Base-by-base conservation (phyloP, 257 asterid genomes). In the Nicotiana tabacum region DNA sequence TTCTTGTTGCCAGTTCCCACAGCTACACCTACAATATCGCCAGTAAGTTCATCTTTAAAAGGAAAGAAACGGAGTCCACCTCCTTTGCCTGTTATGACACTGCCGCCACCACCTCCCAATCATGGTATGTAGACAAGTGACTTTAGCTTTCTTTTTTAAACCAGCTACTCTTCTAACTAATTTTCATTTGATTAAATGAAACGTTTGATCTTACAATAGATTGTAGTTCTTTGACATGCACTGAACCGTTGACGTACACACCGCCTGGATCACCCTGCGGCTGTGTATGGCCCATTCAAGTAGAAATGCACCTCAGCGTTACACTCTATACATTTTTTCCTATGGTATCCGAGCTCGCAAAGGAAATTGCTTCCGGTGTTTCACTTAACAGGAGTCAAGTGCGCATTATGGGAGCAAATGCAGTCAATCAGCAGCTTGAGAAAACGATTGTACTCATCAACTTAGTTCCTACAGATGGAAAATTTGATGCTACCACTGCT, bases 81-180 rank as follows among this genome's bases (percentile, higher is more conserved):
- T 70, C 92, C 94, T 61, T 85, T 90, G 60, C 93, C 93, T 81
- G 84, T 86, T 78, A 81, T 93, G 83, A 69, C 88, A 84, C 87
- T 91, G n/a, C 97, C 98, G 46, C 95, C 97, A 39, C 96, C 97
- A 7, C 98, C 98, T 83, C 98, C 94, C 65, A 90, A 90, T 84
- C 90, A 85, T 81, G 96, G 98, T 93, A 82, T 15, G 0, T 4
- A 76, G 65, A 76, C 64, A 51, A 76, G 64, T 51, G 64, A 11
- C 3, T 76, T 48, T 51, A 72, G 79, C 61, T 51, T 27, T 27
- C 29, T 9, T 3, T 21, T 61, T 61, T 9, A 24, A 24, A 61
- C 67, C 0, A 11, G 32, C 1, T 65, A 3, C 43, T 27, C 70
- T 29, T 61, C 37, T 27, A 12, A 29, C 70, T 65, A 65, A 65